Conservation (phyloP, 2,329 filamentous ascomycete species). For the Hypoxylon rubiginosum region DNA sequence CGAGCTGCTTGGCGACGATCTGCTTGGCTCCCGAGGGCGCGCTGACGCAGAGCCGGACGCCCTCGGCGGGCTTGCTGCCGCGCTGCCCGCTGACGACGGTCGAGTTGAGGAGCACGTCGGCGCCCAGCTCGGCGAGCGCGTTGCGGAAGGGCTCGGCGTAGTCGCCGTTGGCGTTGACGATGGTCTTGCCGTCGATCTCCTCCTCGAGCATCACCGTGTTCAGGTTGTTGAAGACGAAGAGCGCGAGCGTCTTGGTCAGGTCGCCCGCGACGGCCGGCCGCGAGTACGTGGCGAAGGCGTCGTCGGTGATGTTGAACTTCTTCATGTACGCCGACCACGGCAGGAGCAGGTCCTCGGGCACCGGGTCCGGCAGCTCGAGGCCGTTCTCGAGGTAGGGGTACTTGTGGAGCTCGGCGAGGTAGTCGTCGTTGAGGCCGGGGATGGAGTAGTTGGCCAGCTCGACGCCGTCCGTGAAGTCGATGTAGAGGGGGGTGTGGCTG, state of each 20-base stretch:
- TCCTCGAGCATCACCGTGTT: constrained; percentile 31
- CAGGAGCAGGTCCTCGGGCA: constrained; percentile 39
- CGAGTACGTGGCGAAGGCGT: constrained; percentile 31
- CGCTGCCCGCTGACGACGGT: constrained; percentile 25
- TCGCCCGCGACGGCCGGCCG: constrained; percentile 31
- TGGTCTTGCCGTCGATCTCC: constrained; percentile 15
- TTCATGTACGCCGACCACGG: constrained; percentile 28
- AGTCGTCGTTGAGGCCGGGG: constrained; percentile 23
- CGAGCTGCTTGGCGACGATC: constrained; percentile 32
- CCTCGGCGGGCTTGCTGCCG: constrained; percentile 19
- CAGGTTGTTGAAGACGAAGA: constrained; percentile 35
- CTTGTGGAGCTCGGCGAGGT: constrained; percentile 34
- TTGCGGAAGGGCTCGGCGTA: constrained; percentile 50
- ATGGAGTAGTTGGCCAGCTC: constrained; percentile 20
- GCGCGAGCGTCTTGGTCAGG: constrained; percentile 28
- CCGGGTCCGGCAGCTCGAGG: constrained; percentile 29
- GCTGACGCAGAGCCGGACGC: constrained; percentile 31
- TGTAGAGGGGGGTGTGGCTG: constrained; percentile 19
- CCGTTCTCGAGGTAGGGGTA: constrained; percentile 36
- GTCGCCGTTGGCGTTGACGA: constrained; percentile 43
- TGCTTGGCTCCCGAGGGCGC: constrained; percentile 26
- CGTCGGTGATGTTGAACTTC: constrained; percentile 34
- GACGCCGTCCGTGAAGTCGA: constrained; percentile 35
- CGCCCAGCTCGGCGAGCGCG: constrained; percentile 50
- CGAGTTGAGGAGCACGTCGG: constrained; percentile 35